Percentiles rank a stretch among this genome's conserved stretches.
These are phyloP conservation scores for Brasenia schreberi DNA, from an alignment of 164 flowering plant genomes.

Conservation along the genomic window DNA sequence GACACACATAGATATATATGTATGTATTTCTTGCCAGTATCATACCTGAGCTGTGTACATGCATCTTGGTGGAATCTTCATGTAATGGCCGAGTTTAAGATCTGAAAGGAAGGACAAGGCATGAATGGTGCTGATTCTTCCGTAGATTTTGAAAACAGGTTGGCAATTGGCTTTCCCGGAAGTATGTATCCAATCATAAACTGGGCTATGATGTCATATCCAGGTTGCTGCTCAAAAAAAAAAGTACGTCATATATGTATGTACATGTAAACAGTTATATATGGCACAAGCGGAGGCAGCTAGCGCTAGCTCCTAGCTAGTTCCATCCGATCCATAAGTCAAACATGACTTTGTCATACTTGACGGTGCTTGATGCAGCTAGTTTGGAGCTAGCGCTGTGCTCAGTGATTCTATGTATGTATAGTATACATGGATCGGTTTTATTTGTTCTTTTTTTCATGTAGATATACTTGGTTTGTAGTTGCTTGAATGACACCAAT, in stretches of 20 bases:
- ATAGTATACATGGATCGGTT: too few relatives aligned
- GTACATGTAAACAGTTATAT: background rate
- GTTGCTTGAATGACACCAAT: conserved; percentile 97
- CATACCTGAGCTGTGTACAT: conserved; percentile 89
- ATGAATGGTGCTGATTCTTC: conserved; percentile 83
- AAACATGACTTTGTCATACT: too few relatives aligned
- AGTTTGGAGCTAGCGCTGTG: too few relatives aligned
- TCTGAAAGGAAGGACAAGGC: conserved; percentile 91
- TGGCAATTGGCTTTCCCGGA: conserved; percentile 91
- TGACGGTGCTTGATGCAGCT: too few relatives aligned
- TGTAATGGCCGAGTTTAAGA: conserved; percentile 94
- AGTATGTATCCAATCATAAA: conserved; percentile 72
- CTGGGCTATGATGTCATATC: conserved; percentile 94
- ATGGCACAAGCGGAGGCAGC: too few relatives aligned
- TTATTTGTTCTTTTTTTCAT: too few relatives aligned
- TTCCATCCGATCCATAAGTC: too few relatives aligned
- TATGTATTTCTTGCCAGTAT: background rate
- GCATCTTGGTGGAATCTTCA: conserved; percentile 94
- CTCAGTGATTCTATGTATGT: too few relatives aligned
- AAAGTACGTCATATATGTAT: too few relatives aligned
- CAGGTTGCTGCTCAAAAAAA: conserved; percentile 68
- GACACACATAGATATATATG: too few relatives aligned
- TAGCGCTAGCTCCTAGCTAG: too few relatives aligned
- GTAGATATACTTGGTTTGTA: conserved; percentile 67
- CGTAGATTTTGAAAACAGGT: conserved; percentile 93